Percentiles rank a stretch among this genome's conserved stretches.
phyloP scores from a whole-genome alignment of 164 flowering plant genomes.

The Taxillus chinensis region DNA sequence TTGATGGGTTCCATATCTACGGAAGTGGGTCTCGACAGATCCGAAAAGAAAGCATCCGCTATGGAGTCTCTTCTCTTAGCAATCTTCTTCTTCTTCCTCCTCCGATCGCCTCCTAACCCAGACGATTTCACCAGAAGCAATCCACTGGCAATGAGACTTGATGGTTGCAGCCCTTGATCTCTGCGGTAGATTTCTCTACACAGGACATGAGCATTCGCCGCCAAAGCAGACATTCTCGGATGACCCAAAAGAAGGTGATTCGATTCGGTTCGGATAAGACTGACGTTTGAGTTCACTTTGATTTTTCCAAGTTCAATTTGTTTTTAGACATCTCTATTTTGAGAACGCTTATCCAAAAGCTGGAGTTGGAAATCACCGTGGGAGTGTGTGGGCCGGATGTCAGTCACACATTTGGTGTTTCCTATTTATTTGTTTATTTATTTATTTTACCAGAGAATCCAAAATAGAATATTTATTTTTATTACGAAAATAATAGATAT shows the following conservation, averaged over 20 bases:
- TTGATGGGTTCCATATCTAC: constrained; percentile 66
- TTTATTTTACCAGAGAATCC: too few species aligned
- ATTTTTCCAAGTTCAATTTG: too few species aligned
- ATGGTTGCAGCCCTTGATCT: constrained; percentile 19
- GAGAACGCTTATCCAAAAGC: too few species aligned
- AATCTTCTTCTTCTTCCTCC: constrained; percentile 16
- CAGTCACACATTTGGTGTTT: too few species aligned
- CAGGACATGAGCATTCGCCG: constrained; percentile 46
- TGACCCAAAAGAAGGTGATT: neutral
- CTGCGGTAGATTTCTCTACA: constrained; percentile 29
- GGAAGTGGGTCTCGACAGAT: constrained; percentile 36
- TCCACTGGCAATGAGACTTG: constrained; percentile 9
- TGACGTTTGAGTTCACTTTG: too few species aligned
- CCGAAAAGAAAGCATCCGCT: constrained; percentile 45
- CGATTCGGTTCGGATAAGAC: too few species aligned
- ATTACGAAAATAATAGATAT: too few species aligned
- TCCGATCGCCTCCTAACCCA: constrained; percentile 14
- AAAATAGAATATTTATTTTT: too few species aligned
- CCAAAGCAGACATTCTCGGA: constrained; percentile 44
- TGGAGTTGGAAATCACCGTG: too few species aligned
- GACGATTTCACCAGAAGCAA: constrained; percentile 14
- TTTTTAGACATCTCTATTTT: too few species aligned
- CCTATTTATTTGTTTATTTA: too few species aligned
- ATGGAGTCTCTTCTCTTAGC: constrained; percentile 26
- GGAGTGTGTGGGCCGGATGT: too few species aligned